These are phyloP conservation scores for Nannizziopsis barbatae DNA, from an alignment of 2,329 filamentous ascomycete species.

Conservation along the genomic window DNA sequence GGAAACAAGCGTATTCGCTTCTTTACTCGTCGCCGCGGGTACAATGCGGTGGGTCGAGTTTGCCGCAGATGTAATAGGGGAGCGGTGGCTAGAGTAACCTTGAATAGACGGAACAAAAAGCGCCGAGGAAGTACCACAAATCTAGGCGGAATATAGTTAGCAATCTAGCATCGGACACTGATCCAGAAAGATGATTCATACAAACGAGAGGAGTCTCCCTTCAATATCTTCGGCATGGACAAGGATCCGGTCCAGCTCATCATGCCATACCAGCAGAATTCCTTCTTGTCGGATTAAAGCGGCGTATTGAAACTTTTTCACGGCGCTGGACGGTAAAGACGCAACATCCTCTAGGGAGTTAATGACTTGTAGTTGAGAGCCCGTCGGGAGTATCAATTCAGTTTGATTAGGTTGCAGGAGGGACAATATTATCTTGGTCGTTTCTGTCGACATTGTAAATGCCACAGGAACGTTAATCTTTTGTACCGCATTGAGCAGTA, in stretches of 20 bases:
- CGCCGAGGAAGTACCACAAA: slow-evolving; percentile 16
- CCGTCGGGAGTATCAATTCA: slow-evolving; percentile 34
- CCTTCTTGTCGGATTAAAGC: slow-evolving; percentile 36
- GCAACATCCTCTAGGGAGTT: slow-evolving; percentile 35
- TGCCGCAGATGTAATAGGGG: slow-evolving; percentile 15
- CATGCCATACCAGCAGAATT: slow-evolving; percentile 37
- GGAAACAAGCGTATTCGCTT: neutral
- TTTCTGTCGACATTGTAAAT: slow-evolving; percentile 41
- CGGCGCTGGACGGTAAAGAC: slow-evolving; percentile 28
- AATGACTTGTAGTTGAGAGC: slow-evolving; percentile 38
- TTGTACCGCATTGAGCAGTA: slow-evolving; percentile 35
- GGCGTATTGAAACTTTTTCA: slow-evolving; percentile 37
- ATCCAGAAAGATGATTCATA: slow-evolving; percentile 8
- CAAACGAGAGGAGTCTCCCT: slow-evolving; percentile 16
- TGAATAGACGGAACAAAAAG: slow-evolving; percentile 12
- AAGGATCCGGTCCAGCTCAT: slow-evolving; percentile 33
- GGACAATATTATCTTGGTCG: slow-evolving; percentile 38
- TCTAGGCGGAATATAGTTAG: slow-evolving; percentile 11
- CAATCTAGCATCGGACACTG: neutral
- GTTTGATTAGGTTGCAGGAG: slow-evolving; percentile 32
- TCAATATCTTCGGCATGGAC: slow-evolving; percentile 25
- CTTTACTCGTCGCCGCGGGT: slow-evolving; percentile 21
- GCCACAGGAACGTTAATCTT: slow-evolving; percentile 39
- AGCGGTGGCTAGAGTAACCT: slow-evolving; percentile 11
- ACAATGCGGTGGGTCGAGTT: slow-evolving; percentile 15